phyloP scores from a whole-genome alignment of 768 basidiomycete genomes.

The Imleria badia region DNA sequence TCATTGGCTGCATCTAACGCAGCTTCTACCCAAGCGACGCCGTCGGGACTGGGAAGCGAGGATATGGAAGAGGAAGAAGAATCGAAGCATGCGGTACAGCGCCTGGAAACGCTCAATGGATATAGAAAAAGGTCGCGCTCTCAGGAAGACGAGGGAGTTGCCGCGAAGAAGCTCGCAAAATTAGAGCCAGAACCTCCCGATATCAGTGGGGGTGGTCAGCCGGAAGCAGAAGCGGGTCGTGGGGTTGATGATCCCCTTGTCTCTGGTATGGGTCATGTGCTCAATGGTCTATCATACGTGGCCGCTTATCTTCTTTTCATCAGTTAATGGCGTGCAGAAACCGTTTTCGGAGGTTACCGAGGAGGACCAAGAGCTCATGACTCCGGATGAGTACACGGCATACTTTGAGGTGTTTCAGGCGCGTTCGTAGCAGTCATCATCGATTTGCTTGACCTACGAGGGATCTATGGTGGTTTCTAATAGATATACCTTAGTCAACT shows the following conservation, averaged over 20 bases:
- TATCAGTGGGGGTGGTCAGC: constrained; percentile 13
- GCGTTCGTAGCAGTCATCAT: constrained; percentile 24
- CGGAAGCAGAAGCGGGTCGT: background rate
- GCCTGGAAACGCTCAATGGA: constrained; percentile 68
- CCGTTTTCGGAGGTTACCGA: constrained; percentile 83
- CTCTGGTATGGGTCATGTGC: constrained; percentile 48
- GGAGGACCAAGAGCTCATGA: constrained; percentile 91
- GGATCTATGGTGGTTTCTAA: constrained; percentile 5
- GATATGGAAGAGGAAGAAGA: constrained; percentile 74
- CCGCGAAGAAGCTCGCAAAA: constrained; percentile 42
- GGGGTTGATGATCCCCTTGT: constrained; percentile 58
- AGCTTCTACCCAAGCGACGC: constrained; percentile 61
- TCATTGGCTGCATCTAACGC: constrained; percentile 64
- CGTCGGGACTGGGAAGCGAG: constrained; percentile 52
- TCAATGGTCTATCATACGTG: background rate
- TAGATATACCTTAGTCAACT: constrained; percentile 18
- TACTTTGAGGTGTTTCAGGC: constrained; percentile 72
- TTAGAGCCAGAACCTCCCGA: constrained; percentile 34
- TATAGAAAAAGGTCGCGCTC: constrained; percentile 75
- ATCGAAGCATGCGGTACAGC: constrained; percentile 61
- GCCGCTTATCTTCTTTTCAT: background rate
- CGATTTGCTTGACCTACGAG: constrained; percentile 12
- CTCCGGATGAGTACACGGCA: constrained; percentile 85
- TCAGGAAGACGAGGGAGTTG: constrained; percentile 50
- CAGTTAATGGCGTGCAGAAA: constrained; percentile 76